These are phyloP conservation scores for Eucalyptus pumila DNA, from an alignment of 345 rosid genomes.

Conservation along the genomic window DNA sequence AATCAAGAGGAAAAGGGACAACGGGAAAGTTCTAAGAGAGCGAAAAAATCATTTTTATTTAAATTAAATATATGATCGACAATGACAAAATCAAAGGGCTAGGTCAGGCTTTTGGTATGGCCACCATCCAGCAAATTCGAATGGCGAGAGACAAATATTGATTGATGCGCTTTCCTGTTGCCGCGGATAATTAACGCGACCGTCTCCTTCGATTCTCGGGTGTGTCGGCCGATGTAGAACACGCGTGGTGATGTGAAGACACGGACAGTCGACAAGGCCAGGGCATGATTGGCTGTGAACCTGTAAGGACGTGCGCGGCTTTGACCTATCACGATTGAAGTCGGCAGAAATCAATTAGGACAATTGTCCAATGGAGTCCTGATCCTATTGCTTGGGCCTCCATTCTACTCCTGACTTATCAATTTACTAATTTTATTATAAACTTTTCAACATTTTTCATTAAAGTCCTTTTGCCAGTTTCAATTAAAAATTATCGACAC, in stretches of 20 bases:
- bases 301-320: not conserved
- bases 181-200: not conserved
- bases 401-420: too few species aligned
- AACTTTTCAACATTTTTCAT: too few species aligned
- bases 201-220: not conserved
- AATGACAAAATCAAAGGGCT: not conserved
- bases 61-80: not conserved
- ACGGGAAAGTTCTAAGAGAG: not conserved
- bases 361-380: too few species aligned
- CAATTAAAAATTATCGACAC: accelerated
- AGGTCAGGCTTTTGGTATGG: not conserved
- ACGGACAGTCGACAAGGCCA: not conserved
- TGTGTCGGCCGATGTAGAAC: not conserved
- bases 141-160: too few species aligned
- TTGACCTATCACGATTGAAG: not conserved
- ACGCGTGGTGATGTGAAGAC: not conserved
- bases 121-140: too few species aligned
- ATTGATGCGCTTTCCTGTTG: not conserved
- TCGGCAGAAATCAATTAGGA: not conserved
- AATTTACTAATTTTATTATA: too few species aligned
- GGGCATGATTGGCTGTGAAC: not conserved
- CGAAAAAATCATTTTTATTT: not conserved
- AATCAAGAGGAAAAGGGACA: not conserved
- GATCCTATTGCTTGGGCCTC: too few species aligned
- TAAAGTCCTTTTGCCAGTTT: too few species aligned